A percentile compares a stretch with the other conserved stretches of the same genome.
phyloP scores from a whole-genome alignment of 2,329 filamentous ascomycete genomes.

The Penicillium capsulatum region DNA sequence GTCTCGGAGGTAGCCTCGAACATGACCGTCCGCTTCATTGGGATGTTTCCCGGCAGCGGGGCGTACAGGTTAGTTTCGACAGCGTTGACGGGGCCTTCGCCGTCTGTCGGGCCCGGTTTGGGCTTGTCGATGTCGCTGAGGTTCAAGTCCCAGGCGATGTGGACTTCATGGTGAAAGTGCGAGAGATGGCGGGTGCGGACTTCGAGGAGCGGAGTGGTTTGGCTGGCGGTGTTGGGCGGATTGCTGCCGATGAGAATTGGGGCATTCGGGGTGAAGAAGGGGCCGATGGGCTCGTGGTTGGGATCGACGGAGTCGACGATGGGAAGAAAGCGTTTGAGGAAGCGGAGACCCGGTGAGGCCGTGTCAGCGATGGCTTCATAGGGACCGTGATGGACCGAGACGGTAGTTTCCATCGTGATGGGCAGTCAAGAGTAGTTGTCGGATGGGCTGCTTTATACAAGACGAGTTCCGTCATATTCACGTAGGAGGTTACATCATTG shows the following conservation, averaged over 20 bases:
- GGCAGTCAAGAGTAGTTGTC: not conserved
- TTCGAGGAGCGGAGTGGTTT: slow-evolving; percentile 14
- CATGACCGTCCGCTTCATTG: slow-evolving; percentile 16
- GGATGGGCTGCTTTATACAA: not conserved
- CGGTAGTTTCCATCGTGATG: slow-evolving; percentile 7
- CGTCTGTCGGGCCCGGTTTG: not conserved
- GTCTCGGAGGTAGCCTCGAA: slow-evolving; percentile 20
- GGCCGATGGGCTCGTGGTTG: slow-evolving; percentile 2
- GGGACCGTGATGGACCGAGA: slow-evolving; percentile 19
- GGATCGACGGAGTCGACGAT: slow-evolving; percentile 16
- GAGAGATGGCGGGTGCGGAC: slow-evolving; percentile 15
- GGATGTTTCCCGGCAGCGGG: not conserved
- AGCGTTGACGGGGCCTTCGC: not conserved
- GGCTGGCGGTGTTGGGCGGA: slow-evolving; percentile 9
- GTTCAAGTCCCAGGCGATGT: slow-evolving; percentile 23
- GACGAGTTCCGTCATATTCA: slow-evolving; percentile 1
- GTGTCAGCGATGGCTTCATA: slow-evolving; percentile 15
- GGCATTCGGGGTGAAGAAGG: slow-evolving; percentile 17
- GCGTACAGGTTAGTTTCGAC: not conserved
- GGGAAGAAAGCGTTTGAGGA: slow-evolving; percentile 20
- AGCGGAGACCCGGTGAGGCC: slow-evolving; percentile 18
- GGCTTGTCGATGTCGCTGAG: not conserved
- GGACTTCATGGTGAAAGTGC: slow-evolving; percentile 14
- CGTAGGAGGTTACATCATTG: not conserved
- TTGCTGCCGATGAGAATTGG: slow-evolving; percentile 17